Base-by-base conservation (phyloP, 805 yeast genomes). In the Yarrowia porcina region DNA sequence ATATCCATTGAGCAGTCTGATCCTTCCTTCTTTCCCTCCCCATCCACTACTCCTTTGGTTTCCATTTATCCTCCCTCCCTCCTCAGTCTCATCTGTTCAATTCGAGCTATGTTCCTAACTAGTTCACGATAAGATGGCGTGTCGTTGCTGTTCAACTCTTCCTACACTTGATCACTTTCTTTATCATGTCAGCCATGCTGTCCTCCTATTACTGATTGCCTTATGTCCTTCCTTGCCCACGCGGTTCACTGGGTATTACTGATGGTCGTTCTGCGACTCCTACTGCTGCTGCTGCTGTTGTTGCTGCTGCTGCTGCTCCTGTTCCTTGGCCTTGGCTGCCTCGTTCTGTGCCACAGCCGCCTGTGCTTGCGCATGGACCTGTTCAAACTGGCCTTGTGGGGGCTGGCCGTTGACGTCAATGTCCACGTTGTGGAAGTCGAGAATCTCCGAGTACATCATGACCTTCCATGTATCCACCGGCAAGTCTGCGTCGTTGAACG, bases 381-480 rank as follows among this genome's bases (percentile, higher is more conserved):
- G 59, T 13, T 52, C 59, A 52, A 52, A 52, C 59, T 52, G 59
- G 59, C 59, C 59, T 39, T 56, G 63, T 4, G 41, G 63, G 11
- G 42, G 52, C 44, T 59, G 63, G 6, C 44, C 44, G 44, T 59
- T 59, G 44, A 42, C 54, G 44, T 59, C 63, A 42, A 59, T 45
- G 56, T 86, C 92, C 64, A 89, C 89, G 74, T 91, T 96, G 75
- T 93, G 98, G 82, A 91, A 93, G 74, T 93, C 97, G 68, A 94
- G 80, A 66, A 93, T 94, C 76, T 93, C 99, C 61, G 96, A 88
- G 77, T 94, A 94, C 97, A 94, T 93, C 98, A 94, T 93, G 18
- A 91, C 96, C 77, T 96, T 86, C 99, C 99, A 93, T 13, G 97
- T 90, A 71, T 94, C 98, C 17, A 94, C 94, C 3, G 98, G 97